Evolutionary conservation across 169 alveolate species (phyloP).

Genomic region (Eimeria maxima): DNA sequence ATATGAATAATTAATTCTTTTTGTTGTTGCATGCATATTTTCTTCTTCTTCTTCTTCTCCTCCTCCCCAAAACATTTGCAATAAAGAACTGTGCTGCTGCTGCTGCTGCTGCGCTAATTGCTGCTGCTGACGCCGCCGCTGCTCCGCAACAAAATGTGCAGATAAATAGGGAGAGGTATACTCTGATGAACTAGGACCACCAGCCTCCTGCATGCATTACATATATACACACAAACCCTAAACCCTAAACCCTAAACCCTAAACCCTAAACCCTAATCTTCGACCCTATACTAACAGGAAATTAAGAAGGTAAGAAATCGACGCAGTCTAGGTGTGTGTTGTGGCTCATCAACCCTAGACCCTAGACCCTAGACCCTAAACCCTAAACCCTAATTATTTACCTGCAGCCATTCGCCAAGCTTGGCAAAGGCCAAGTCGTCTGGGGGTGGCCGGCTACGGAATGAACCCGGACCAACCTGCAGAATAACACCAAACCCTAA

Average conservation of each 20-base stretch:
- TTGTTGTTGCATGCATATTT: not conserved
- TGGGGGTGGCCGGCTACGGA: not conserved
- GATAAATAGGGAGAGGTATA: not conserved
- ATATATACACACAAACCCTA: not conserved
- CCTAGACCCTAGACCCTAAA: not conserved
- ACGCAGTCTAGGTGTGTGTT: not conserved
- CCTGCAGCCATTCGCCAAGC: not conserved
- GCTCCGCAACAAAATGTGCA: not conserved
- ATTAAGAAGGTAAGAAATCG: not conserved
- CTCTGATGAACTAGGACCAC: not conserved
- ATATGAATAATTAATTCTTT: not conserved
- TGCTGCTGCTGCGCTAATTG: not conserved
- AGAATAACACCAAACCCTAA: not conserved
- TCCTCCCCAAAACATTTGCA: not conserved
- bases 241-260: too few relatives aligned
- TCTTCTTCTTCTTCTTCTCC: not conserved
- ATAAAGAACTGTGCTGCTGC: not conserved
- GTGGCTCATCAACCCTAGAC: not conserved
- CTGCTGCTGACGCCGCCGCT: not conserved
- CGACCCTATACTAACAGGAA: too few relatives aligned
- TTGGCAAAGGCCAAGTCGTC: not conserved
- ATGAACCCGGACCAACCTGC: not conserved
- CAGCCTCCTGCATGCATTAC: not conserved
- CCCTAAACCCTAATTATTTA: conserved; percentile 17
- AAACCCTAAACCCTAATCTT: not conserved